Evolutionary conservation across 1,139 yeast species (phyloP).

Genomic region (Blastobotrys buckinghamii): DNA sequence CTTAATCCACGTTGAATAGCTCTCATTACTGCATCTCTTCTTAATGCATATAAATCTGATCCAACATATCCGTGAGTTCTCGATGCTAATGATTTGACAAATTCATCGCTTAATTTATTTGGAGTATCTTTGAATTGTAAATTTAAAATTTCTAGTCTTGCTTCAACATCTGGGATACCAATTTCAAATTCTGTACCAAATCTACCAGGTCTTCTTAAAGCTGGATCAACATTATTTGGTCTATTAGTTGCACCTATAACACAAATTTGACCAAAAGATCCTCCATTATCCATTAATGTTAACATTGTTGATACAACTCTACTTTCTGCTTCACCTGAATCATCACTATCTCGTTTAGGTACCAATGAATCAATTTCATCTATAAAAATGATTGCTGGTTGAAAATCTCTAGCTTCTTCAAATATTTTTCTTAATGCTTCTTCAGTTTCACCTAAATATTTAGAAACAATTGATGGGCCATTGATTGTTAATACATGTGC

Average conservation of each 20-base stretch:
- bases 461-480: constrained; percentile 89
- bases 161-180: constrained; percentile 99
- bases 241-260: constrained; percentile 89
- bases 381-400: constrained; percentile 80
- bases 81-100: constrained; percentile 54
- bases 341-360: constrained; percentile 67
- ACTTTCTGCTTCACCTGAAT: constrained; percentile 82
- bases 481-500: constrained; percentile 83
- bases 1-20: constrained; percentile 62
- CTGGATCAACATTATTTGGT: constrained; percentile 98
- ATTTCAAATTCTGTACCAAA: constrained; percentile 98
- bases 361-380: constrained; percentile 93
- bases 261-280: constrained; percentile 61
- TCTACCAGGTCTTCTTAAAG: constrained; percentile 96
- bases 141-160: constrained; percentile 75
- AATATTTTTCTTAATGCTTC: constrained; percentile 74
- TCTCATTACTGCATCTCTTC: constrained; percentile 83
- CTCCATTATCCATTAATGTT: constrained; percentile 88
- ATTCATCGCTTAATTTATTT: constrained; percentile 46
- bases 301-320: constrained; percentile 84
- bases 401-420: constrained; percentile 74
- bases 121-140: constrained; percentile 66
- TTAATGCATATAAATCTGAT: constrained; percentile 82
- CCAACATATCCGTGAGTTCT: constrained; percentile 97
- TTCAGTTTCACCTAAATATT: constrained; percentile 92